Evolutionary conservation across 306 rosid species (phyloP).

Genomic region (Rubus parviflorus): DNA sequence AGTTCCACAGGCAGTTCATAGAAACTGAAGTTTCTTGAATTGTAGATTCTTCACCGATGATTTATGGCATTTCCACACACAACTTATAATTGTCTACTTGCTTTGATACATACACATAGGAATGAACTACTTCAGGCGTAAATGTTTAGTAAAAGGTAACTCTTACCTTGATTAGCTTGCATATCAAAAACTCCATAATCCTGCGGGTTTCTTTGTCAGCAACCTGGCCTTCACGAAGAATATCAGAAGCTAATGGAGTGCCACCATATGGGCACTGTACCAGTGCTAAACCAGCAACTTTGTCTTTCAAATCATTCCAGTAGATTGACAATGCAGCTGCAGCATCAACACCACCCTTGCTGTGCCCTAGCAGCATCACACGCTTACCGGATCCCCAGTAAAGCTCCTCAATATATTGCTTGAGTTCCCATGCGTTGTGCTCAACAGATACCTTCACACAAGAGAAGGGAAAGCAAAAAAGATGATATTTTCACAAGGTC

Average conservation of each 20-base stretch:
- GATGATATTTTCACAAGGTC: not conserved
- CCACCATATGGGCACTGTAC: slow-evolving; percentile 88
- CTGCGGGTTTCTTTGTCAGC: slow-evolving; percentile 71
- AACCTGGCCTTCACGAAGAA: slow-evolving; percentile 76
- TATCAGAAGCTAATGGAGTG: slow-evolving; percentile 80
- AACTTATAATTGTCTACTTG: not conserved
- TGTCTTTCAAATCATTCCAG: slow-evolving; percentile 67
- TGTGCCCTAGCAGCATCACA: slow-evolving; percentile 81
- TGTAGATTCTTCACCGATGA: not conserved
- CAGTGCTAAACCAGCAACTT: slow-evolving; percentile 82
- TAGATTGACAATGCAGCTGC: slow-evolving; percentile 68
- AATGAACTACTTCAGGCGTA: not conserved
- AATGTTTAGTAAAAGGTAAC: slow-evolving; percentile 1
- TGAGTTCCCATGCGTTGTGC: slow-evolving; percentile 79
- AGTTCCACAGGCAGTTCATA: not conserved
- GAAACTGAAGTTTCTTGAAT: not conserved
- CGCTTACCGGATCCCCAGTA: slow-evolving; percentile 82
- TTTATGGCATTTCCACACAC: not conserved
- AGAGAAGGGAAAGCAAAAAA: not conserved
- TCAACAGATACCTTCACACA: slow-evolving; percentile 65
- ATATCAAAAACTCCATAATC: slow-evolving; percentile 75
- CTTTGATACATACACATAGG: not conserved
- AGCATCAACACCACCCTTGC: slow-evolving; percentile 91
- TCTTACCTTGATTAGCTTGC: slow-evolving; percentile 78
- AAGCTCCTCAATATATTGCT: slow-evolving; percentile 76